phyloP scores from a whole-genome alignment of 306 rosid genomes.

The Glycyrrhiza uralensis region DNA sequence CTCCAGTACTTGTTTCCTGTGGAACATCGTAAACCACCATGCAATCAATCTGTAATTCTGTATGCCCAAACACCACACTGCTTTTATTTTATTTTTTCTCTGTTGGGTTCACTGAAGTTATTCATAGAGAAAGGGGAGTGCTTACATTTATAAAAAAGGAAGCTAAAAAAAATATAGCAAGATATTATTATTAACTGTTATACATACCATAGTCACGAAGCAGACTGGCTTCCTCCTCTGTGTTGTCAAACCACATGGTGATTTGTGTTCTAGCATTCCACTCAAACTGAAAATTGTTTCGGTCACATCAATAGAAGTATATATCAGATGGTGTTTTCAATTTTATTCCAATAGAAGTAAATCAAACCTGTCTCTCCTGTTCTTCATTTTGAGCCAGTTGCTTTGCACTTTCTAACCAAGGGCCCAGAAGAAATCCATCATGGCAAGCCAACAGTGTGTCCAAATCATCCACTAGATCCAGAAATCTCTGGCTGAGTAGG shows the following conservation, averaged over 20 bases:
- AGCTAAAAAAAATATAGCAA: not conserved
- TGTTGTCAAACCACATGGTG: conserved; percentile 96
- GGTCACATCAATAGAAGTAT: conserved; percentile 21
- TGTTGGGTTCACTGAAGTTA: not conserved
- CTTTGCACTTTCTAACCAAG: conserved; percentile 86
- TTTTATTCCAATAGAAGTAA: not conserved
- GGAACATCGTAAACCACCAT: not conserved
- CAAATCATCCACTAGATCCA: conserved; percentile 68
- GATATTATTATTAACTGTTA: not conserved
- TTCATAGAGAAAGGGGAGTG: not conserved
- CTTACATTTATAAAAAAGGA: not conserved
- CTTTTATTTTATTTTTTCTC: not conserved
- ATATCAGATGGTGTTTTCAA: not conserved
- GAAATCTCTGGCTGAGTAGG: conserved; percentile 48
- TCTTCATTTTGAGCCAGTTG: conserved; percentile 70
- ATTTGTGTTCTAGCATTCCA: conserved; percentile 95
- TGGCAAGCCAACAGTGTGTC: conserved; percentile 78
- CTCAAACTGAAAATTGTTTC: conserved; percentile 57
- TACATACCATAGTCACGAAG: conserved; percentile 82
- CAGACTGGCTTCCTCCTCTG: conserved; percentile 70
- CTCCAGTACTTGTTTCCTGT: conserved; percentile 91
- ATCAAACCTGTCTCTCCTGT: conserved; percentile 66
- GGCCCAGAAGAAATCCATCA: conserved; percentile 86
- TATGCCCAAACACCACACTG: not conserved
- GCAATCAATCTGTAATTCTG: not conserved